These are phyloP conservation scores for Allium sativum DNA, from an alignment of 106 monocot genomes.

Conservation along the genomic window DNA sequence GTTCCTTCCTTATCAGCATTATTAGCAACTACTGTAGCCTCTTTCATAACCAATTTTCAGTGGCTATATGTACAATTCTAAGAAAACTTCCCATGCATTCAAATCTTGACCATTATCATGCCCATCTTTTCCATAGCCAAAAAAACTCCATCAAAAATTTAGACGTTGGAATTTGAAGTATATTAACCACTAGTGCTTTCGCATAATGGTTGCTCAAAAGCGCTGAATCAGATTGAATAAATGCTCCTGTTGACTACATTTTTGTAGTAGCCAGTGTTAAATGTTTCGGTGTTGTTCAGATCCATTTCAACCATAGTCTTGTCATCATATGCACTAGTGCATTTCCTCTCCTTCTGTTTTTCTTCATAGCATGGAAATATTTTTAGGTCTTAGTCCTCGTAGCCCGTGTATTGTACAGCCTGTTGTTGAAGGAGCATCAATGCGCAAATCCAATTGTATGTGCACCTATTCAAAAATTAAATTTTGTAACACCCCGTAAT, in stretches of 20 bases:
- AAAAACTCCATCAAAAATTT: constrained; percentile 20
- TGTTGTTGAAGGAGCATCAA: constrained; percentile 18
- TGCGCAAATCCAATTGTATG: constrained; percentile 42
- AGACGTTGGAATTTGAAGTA: background rate
- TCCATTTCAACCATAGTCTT: background rate
- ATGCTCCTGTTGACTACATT: constrained; percentile 17
- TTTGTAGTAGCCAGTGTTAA: constrained; percentile 6
- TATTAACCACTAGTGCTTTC: constrained; percentile 3
- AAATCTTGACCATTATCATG: constrained; percentile 27
- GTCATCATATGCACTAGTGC: background rate
- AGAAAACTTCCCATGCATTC: constrained; percentile 29
- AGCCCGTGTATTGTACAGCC: constrained; percentile 22
- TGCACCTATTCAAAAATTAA: constrained; percentile 12
- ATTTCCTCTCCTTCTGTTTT: constrained; percentile 11
- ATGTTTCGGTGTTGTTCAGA: background rate
- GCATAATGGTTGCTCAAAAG: constrained; percentile 13
- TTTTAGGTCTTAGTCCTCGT: constrained; percentile 5
- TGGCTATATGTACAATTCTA: constrained; percentile 40
- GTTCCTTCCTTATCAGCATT: too few species aligned
- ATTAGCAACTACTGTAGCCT: too few species aligned
- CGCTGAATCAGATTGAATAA: constrained; percentile 36
- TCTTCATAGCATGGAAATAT: constrained; percentile 1
- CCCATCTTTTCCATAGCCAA: constrained; percentile 38
- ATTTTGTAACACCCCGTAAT: too few species aligned
- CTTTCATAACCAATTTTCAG: too few species aligned